Evolutionary conservation across 768 basidiomycete species (phyloP).

Genomic region (Tylopilus rubrobrunneus): DNA sequence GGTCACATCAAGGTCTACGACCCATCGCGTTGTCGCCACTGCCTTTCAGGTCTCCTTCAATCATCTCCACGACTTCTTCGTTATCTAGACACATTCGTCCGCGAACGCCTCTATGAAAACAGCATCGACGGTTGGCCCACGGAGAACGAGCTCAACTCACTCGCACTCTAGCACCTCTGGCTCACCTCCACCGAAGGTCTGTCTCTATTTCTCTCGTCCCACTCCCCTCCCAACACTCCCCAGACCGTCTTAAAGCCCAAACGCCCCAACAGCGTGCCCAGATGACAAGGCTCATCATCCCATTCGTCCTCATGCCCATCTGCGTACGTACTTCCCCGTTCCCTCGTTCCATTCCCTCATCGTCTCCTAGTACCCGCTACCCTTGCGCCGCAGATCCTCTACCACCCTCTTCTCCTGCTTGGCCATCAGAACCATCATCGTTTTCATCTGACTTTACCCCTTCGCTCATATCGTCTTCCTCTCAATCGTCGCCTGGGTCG

Average conservation of each 20-base stretch:
- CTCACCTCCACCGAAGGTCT: conserved; percentile 49
- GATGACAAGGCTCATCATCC: conserved; percentile 35
- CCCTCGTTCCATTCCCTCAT: conserved; percentile 1
- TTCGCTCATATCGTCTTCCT: conserved; percentile 33
- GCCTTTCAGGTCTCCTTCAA: conserved; percentile 37
- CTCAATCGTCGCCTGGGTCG: conserved; percentile 33
- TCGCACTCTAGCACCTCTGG: conserved; percentile 65
- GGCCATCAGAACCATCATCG: conserved; percentile 31
- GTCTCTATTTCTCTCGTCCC: conserved; percentile 14
- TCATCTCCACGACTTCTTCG: conserved; percentile 33
- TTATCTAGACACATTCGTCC: conserved; percentile 17
- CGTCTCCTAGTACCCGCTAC: conserved; percentile 47
- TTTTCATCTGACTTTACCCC: conserved; percentile 26
- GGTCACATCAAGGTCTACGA: conserved; percentile 20
- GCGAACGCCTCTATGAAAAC: no score
- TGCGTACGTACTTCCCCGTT: conserved; percentile 32
- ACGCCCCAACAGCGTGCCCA: conserved; percentile 25
- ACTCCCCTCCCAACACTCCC: conserved; percentile 15
- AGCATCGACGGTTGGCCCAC: no score
- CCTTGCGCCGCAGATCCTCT: conserved; percentile 61
- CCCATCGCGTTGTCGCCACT: conserved; percentile 43
- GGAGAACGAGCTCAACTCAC: conserved; percentile 4
- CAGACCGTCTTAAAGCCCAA: conserved; percentile 29
- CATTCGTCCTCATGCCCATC: conserved; percentile 47
- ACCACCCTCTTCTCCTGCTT: conserved; percentile 41